Evolutionary conservation across 495 filamentous ascomycete species (phyloP).

Genomic region (Penicillium soppii): DNA sequence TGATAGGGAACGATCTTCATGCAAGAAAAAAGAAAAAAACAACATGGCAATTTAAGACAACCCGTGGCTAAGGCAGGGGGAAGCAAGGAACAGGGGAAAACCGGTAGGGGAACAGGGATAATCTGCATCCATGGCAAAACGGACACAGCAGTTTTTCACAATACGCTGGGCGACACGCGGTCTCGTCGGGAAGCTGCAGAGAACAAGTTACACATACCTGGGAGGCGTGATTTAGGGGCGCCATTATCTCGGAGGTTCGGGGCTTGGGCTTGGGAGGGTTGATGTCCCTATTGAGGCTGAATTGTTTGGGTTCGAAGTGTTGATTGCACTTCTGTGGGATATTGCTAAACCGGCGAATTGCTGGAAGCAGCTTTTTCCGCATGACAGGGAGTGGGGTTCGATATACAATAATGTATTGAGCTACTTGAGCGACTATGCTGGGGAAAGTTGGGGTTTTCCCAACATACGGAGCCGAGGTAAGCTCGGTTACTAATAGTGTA

Average conservation of each 20-base stretch:
- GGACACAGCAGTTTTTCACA: conserved; percentile 2
- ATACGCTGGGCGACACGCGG: conserved; percentile 8
- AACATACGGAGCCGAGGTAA: conserved; percentile 7
- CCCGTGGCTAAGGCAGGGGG: conserved; percentile 1
- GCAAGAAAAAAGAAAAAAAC: background rate
- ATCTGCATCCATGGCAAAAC: conserved; percentile 8
- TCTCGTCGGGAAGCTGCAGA: conserved; percentile 5
- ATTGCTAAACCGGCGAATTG: background rate
- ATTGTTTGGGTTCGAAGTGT: background rate
- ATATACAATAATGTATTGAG: background rate
- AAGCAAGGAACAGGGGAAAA: background rate
- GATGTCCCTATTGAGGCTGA: background rate
- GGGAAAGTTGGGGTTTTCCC: background rate
- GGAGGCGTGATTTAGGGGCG: conserved; percentile 35
- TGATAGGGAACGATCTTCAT: background rate
- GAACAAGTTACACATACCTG: conserved; percentile 27
- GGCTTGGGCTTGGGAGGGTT: background rate
- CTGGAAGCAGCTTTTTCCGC: background rate
- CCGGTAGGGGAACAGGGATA: background rate
- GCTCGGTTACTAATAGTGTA: conserved; percentile 6
- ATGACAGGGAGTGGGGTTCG: background rate
- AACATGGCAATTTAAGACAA: conserved; percentile 5
- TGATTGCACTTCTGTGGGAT: background rate
- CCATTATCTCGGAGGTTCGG: conserved; percentile 19
- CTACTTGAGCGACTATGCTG: background rate